Base-by-base conservation (phyloP, 2,329 filamentous ascomycete species). In the Curvularia eragrostidis region DNA sequence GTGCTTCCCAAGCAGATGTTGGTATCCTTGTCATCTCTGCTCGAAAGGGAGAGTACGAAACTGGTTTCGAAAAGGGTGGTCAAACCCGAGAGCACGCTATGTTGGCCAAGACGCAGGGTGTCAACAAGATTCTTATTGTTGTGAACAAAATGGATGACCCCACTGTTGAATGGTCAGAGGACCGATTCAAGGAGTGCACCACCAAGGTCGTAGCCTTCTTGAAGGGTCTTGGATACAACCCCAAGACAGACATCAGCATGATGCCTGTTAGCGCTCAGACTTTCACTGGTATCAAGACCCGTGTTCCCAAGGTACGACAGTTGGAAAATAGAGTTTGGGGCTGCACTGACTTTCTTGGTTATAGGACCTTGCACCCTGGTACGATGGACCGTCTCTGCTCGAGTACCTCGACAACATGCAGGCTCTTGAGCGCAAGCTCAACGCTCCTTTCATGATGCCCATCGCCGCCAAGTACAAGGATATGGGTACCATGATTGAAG, bases 371-470 rank as follows among this genome's bases (percentile, higher is more conserved):
- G 88, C 87, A 39, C 86, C 91, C 8, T 99, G 93, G 91, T 96
- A 92, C 75, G 84, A 91, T 39, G 93, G 93, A 0, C 94, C 94
- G 9, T 95, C 93, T 19, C 86, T 99, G 46, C 88, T 99, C 19
- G 94, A 98, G 78, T 97, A 93, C 78, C 87, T 99, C n/a, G 94
- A 97, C 76, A 83, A 86, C 74, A 97, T 98, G 91, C 88, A 90
- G 71, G 88, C 94, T 12, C 85, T 97, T 38, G 94, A 99, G 78
- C 91, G 95, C 70, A 99, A 98, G 83, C 80, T 97, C 70, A 97
- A 97, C 70, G 95, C 95, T 1, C 94, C 95, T 9, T 98, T 99
- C 84, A 98, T 99, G 95, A 97, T 99, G 93, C 91, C 95, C 8
- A 85, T 99, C 64, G 91, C 91, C 63, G 92, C 91, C 79, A 99